phyloP scores from a whole-genome alignment of 805 yeast species.

The Candida coleopterorum region DNA sequence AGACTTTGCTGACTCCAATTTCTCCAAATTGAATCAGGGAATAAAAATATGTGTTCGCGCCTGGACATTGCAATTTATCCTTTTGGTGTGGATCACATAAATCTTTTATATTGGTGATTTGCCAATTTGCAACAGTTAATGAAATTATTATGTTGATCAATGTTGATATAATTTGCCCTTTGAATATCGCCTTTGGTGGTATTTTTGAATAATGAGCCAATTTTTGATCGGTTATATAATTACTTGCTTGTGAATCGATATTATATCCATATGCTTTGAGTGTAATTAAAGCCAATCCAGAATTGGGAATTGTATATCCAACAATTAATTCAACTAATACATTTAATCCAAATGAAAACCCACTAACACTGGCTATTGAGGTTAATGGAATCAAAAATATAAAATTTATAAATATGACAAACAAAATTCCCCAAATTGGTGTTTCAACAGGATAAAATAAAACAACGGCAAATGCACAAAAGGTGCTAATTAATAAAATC shows the following conservation, averaged over 20 bases:
- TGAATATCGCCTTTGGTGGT: conserved; percentile 57
- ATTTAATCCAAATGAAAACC: conserved; percentile 53
- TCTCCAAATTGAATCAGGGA: conserved; percentile 54
- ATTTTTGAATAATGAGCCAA: conserved; percentile 55
- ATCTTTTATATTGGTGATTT: conserved; percentile 28
- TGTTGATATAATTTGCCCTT: conserved; percentile 38
- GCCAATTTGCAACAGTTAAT: conserved; percentile 36
- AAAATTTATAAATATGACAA: conserved; percentile 51
- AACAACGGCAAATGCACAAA: conserved; percentile 41
- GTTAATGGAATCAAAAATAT: conserved; percentile 59
- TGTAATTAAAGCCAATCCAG: conserved; percentile 55
- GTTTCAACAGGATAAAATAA: conserved; percentile 47
- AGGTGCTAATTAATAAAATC: conserved; percentile 42
- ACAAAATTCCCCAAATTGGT: conserved; percentile 60
- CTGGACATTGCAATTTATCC: conserved; percentile 36
- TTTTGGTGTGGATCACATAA: conserved; percentile 33
- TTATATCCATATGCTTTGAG: conserved; percentile 45
- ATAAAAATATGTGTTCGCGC: conserved; percentile 46
- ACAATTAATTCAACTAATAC: conserved; percentile 61
- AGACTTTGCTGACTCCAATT: conserved; percentile 56
- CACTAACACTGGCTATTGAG: conserved; percentile 58
- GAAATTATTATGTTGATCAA: conserved; percentile 30
- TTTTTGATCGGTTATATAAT: conserved; percentile 43
- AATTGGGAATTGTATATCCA: conserved; percentile 60
- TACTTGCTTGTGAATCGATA: conserved; percentile 61